These are phyloP conservation scores for Fraxinus floribunda DNA, from an alignment of 305 asterid genomes.

Conservation along the genomic window DNA sequence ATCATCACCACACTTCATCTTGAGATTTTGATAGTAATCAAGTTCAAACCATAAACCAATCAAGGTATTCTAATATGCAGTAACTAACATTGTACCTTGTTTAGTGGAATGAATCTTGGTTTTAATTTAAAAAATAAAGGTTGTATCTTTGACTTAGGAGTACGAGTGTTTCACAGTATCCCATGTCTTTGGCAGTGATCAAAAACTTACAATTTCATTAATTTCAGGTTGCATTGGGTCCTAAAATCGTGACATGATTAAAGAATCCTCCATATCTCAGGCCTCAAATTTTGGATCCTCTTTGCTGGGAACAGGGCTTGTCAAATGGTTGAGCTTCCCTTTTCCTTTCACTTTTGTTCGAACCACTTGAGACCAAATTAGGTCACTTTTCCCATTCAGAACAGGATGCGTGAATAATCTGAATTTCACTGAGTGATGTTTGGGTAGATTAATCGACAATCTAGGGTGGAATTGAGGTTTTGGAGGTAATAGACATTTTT, in stretches of 20 bases:
- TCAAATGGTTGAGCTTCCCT: not conserved
- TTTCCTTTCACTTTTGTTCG: not conserved
- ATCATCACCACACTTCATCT: not conserved
- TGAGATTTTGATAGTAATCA: not conserved
- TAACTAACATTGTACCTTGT: not conserved
- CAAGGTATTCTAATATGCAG: not conserved
- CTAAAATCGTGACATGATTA: not conserved
- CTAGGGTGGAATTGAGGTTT: not conserved
- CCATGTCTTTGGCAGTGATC: not conserved
- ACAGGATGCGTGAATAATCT: not conserved
- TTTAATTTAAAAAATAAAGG: not conserved
- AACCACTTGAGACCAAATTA: not conserved
- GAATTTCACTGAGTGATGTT: not conserved
- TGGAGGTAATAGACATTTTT: not conserved
- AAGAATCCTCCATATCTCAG: not conserved
- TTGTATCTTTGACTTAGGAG: not conserved
- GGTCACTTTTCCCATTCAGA: not conserved
- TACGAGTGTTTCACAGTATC: not conserved
- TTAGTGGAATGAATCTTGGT: not conserved
- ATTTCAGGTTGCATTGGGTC: not conserved
- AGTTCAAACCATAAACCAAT: not conserved
- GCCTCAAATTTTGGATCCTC: not conserved
- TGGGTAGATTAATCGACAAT: not conserved
- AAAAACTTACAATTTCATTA: not conserved
- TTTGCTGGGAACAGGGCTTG: not conserved